phyloP scores from a whole-genome alignment of 768 basidiomycete genomes.

The Mycena alexandri region DNA sequence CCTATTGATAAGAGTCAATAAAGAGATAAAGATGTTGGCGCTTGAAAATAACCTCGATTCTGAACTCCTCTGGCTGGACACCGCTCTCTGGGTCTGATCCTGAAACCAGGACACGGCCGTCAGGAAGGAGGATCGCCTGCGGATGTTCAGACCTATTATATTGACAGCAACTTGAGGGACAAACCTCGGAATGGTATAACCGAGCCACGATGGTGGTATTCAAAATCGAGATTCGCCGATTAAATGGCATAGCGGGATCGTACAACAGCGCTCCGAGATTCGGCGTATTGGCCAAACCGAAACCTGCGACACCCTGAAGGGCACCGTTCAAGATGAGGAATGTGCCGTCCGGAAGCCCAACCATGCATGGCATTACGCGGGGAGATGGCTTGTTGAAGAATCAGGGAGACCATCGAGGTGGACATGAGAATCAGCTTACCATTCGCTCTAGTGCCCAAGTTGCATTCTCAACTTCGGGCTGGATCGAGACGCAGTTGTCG shows the following conservation, averaged over 20 bases:
- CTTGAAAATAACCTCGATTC: slow-evolving; percentile 65
- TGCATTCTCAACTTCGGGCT: slow-evolving; percentile 72
- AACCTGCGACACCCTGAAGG: slow-evolving; percentile 67
- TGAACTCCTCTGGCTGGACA: slow-evolving; percentile 68
- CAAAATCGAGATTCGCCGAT: slow-evolving; percentile 65
- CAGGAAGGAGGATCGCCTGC: slow-evolving; percentile 68
- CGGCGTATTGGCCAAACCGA: slow-evolving; percentile 64
- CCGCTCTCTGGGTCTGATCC: slow-evolving; percentile 64
- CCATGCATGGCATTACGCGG: slow-evolving; percentile 83
- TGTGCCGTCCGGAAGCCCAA: slow-evolving; percentile 70
- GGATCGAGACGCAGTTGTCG: slow-evolving; percentile 80
- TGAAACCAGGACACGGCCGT: slow-evolving; percentile 70
- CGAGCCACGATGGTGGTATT: slow-evolving; percentile 68
- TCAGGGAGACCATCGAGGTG: background rate
- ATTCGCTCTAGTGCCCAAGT: slow-evolving; percentile 84
- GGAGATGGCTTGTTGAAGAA: slow-evolving; percentile 63
- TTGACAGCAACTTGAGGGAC: background rate
- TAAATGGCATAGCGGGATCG: slow-evolving; percentile 61
- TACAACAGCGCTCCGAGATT: slow-evolving; percentile 66
- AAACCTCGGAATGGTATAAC: slow-evolving; percentile 49
- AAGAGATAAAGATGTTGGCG: background rate
- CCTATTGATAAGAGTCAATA: slow-evolving; percentile 45
- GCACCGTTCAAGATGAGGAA: slow-evolving; percentile 73
- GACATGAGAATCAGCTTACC: slow-evolving; percentile 57
- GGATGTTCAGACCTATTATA: slow-evolving; percentile 42